Base-by-base conservation (phyloP, 106 monocot species). In the Dendrobium catenatum region DNA sequence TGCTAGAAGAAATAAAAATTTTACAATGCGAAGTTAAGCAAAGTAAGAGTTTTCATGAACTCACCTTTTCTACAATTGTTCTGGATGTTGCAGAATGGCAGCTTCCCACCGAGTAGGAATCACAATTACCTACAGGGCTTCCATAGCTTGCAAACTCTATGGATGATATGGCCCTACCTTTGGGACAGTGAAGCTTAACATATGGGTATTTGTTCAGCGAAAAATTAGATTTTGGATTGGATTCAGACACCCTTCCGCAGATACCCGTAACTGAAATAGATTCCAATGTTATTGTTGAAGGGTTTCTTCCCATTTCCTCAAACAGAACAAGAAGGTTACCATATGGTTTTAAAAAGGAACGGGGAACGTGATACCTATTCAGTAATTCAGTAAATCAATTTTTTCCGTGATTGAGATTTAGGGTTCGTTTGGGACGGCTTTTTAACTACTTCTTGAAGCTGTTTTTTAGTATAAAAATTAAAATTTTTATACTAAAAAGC, bases 251-350 rank as follows among this genome's bases (percentile, higher is more conserved):
- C 55, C 48, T 22, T 11, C 81, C 75, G 43, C 89, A 89, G 1
- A 86, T 66, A 13, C 17, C 58, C 2, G 78, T 75, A 55, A 95
- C 76, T 1, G 98, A 87, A 4, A 93, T 47, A 4, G 91, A 86
- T 19, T 90, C 87, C 37, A 99, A 19, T 10, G 91, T 90, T 37
- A 93, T 88, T 2, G 75, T 56, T 29, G 87, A 79, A 66, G 95
- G 98, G 68, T 99, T 74, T 4, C 98, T 95, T 8, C 86, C 89
- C 72, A 86, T 88, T 91, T 99, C 98, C 83, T 99, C 98, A 56
- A 95, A 86, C 29, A 98, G 84, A 59, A 98, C 88, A 9, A 98
- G 87, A 24, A 91, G 88, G 55, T 98, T 98, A 5, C 74, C 82
- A 13, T 72, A 88, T 64, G 88, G 83, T 73, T 86, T 84, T 58